Base-by-base conservation (phyloP, 164 flowering plant genomes). In the Aristolochia contorta region DNA sequence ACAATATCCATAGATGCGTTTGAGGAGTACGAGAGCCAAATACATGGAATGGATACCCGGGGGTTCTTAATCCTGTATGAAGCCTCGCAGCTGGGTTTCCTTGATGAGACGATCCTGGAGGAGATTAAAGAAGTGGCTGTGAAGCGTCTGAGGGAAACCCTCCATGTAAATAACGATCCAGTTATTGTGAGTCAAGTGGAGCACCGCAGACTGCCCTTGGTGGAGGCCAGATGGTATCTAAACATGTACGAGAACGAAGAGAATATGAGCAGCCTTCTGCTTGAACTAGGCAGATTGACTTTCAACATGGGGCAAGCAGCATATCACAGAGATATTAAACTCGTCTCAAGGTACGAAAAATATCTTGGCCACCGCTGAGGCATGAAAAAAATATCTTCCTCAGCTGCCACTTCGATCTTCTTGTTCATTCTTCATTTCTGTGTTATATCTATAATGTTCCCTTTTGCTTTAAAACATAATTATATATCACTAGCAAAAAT, bases 151-250 rank as follows among this genome's bases (percentile, higher is more conserved):
- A 57, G 48, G 55, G 56, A 59, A 16, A 37, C 10, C 43, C 7
- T 60, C 13, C 43, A 50, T 12, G 52, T 48, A 9, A 12, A 37
- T 10, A 16, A n/a, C 6, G 16, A 47, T 18, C 23, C 41, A 49
- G 13, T 25, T 16, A 12, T 65, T 12, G 60, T 60, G 20, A 13
- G 24, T 47, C 32, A 49, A 54, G 76, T 67, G 43, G 37, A 14
- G 8, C 76, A 61, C 60, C 63, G 76, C 8, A 66, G 74, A 25
- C 54, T 59, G 37, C 60, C 24, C 49, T 63, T 71, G 30, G 3
- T 60, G 32, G 76, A 72, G 37, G 67, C 76, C 6, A 63, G 67
- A 16, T 67, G 75, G 79, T 75, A 60, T 67, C 67, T 75, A 7
- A 67, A 67, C 43, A 7, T 25, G 2, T 66, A 63, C 24, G 63